A percentile compares a stretch with the other conserved stretches of the same genome.
Evolutionary conservation across 345 rosid genomes (phyloP).

Genomic region (Syzygium oleosum): DNA sequence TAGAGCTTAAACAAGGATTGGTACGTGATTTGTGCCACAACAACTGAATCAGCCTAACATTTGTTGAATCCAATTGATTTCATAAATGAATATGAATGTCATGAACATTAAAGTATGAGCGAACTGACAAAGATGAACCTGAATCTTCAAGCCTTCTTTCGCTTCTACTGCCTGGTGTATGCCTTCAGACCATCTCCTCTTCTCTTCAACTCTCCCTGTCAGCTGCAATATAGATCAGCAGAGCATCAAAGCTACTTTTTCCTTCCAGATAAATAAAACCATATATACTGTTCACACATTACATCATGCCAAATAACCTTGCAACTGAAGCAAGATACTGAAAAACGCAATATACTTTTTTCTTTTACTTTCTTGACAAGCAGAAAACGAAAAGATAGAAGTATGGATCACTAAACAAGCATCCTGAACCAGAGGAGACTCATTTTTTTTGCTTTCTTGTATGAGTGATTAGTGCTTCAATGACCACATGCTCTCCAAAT

Average conservation of each 20-base stretch:
- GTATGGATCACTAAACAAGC: not conserved
- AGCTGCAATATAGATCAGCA: slow-evolving; percentile 34
- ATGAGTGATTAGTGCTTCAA: not conserved
- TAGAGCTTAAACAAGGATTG: slow-evolving; percentile 95
- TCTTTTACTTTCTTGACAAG: not conserved
- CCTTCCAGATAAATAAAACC: not conserved
- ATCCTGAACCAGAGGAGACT: not conserved
- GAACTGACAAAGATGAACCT: slow-evolving; percentile 31
- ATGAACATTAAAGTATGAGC: not conserved
- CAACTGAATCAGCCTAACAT: slow-evolving; percentile 88
- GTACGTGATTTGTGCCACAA: slow-evolving; percentile 95
- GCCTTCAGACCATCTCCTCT: slow-evolving; percentile 96
- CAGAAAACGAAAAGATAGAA: not conserved
- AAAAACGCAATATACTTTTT: not conserved
- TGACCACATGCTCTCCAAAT: not conserved
- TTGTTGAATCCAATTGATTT: not conserved
- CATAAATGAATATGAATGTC: not conserved
- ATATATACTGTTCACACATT: not conserved
- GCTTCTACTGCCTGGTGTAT: slow-evolving; percentile 99
- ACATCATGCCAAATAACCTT: not conserved
- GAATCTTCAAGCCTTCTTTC: slow-evolving; percentile 86
- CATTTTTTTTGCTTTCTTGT: not conserved
- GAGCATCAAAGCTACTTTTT: not conserved
- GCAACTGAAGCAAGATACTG: not conserved
- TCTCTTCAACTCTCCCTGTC: slow-evolving; percentile 98